phyloP scores from a whole-genome alignment of 495 filamentous ascomycete genomes.

The Podospora tetraspora region DNA sequence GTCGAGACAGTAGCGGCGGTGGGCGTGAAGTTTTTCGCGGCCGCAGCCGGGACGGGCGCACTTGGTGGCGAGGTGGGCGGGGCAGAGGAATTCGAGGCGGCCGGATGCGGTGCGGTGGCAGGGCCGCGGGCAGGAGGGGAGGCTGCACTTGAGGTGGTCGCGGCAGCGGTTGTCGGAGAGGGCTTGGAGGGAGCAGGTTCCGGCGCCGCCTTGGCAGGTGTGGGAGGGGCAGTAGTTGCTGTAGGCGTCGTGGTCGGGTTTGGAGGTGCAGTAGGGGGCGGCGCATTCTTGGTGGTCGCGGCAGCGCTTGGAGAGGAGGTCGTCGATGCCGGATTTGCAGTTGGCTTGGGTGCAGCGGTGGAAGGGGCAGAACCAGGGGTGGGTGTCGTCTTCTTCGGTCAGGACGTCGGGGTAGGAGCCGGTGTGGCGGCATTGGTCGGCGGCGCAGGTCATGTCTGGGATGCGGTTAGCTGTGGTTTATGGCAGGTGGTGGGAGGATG shows the following conservation, averaged over 20 bases:
- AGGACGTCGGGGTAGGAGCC: background rate
- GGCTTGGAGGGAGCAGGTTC: slow-evolving; percentile 7
- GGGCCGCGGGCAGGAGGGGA: background rate
- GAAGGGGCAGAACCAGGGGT: slow-evolving; percentile 3
- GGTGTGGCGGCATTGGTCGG: background rate
- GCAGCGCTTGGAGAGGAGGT: slow-evolving; percentile 14
- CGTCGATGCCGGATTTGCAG: slow-evolving; percentile 6
- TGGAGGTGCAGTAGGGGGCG: slow-evolving; percentile 5
- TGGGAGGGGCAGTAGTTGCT: slow-evolving; percentile 11
- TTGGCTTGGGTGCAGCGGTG: slow-evolving; percentile 10
- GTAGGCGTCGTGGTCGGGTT: background rate
- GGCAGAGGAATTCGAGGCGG: slow-evolving; percentile 2
- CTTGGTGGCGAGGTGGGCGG: background rate
- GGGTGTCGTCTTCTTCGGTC: background rate
- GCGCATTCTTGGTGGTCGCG: slow-evolving; percentile 9
- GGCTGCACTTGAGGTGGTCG: slow-evolving; percentile 9
- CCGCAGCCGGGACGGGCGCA: slow-evolving; percentile 7
- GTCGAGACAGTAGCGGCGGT: slow-evolving; percentile 10
- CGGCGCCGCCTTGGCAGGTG: slow-evolving; percentile 4
- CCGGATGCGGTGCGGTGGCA: background rate
- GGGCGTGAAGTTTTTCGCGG: background rate
- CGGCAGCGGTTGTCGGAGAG: slow-evolving; percentile 5
- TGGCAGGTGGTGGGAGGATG: background rate
- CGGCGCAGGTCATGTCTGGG: slow-evolving; percentile 7
- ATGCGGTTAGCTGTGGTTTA: background rate